Evolutionary conservation across 1,284 basidiomycete genomes (phyloP), one percentile per base, ranked within the genome.

Genomic region (Bondarzewia mesenterica): DNA sequence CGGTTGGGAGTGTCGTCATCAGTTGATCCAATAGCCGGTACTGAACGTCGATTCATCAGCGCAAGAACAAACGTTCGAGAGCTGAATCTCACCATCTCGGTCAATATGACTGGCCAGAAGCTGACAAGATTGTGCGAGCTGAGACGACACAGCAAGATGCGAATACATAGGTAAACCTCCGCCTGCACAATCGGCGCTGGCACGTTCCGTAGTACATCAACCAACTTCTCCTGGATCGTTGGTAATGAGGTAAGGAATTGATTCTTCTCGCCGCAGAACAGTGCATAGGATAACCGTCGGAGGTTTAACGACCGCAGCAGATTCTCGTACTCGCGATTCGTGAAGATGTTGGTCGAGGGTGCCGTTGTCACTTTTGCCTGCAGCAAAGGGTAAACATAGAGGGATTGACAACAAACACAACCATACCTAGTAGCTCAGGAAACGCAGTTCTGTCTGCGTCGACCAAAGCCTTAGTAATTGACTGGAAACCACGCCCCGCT

Each of bases 71-170:
- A 15, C 23, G 22, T n/a, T 3, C 21, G 26, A n/a, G n/a, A n/a
- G n/a, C n/a, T n/a, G 12, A 15, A 27, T 67, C 83, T 55, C 58
- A 90, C 91, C 58, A 98, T 69, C 67, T 99, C 95, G 2, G 93
- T 90, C 54, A 98, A 67, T 46, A 99, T 78, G 26, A 97, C 89
- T 1, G 96, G 95, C 96, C 96, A 99, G 66, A 99, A 93, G 57
- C 91, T 93, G 14, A 89, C 84, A 58, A 99, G 63, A 62, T 97
- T 96, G 58, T 95, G 89, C 4, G 89, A 80, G 7, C 87, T 88
- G 50, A 98, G 78, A n/a, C 96, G 83, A 60, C 91, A 94, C 50
- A 99, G 75, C 25, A 99, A 67, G 2, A 98, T 88, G 7, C 96
- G 77, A 46, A 99, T 80, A 61, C 93, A 97, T 5, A 99, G 77